A percentile compares a stretch with the other conserved stretches of the same genome.
These are phyloP conservation scores for Bryoglossum gracile DNA, from an alignment of 495 filamentous ascomycete genomes.

Conservation along the genomic window DNA sequence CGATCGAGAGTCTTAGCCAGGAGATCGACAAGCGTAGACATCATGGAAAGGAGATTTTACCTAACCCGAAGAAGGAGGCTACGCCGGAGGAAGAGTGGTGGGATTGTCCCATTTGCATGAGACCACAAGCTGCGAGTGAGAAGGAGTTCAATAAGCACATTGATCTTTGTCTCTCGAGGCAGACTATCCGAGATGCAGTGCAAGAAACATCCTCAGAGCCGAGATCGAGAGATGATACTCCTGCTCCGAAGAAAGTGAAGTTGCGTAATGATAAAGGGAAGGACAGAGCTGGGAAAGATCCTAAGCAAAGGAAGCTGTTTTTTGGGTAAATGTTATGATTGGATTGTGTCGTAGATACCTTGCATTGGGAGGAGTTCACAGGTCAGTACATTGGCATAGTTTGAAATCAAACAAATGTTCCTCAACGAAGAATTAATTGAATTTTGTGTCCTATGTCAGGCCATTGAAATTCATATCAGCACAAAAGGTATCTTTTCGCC, in stretches of 20 bases:
- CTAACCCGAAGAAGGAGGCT: constrained; percentile 37
- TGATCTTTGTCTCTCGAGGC: constrained; percentile 81
- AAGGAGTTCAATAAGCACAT: constrained; percentile 85
- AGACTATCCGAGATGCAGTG: constrained; percentile 76
- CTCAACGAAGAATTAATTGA: too few relatives aligned
- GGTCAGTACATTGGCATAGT: background rate
- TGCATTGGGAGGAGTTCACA: background rate
- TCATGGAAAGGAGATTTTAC: constrained; percentile 45
- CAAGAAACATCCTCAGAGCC: constrained; percentile 37
- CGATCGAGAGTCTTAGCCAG: constrained; percentile 57
- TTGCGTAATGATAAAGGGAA: constrained; percentile 10
- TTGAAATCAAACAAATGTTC: background rate
- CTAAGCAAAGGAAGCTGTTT: constrained; percentile 20
- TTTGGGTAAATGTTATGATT: constrained; percentile 19
- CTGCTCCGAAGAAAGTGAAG: constrained; percentile 14
- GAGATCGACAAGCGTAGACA: constrained; percentile 33
- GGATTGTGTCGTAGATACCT: background rate
- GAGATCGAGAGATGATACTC: constrained; percentile 3
- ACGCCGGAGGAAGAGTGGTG: constrained; percentile 46
- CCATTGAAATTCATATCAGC: too few relatives aligned
- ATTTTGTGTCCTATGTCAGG: background rate
- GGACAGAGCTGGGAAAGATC: constrained; percentile 8
- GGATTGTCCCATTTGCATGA: constrained; percentile 80
- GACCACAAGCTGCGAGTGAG: constrained; percentile 69
- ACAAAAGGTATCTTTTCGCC: background rate